Evolutionary conservation across 371 early-diverging fungal species (phyloP).

Genomic region (Mucor sp.): DNA sequence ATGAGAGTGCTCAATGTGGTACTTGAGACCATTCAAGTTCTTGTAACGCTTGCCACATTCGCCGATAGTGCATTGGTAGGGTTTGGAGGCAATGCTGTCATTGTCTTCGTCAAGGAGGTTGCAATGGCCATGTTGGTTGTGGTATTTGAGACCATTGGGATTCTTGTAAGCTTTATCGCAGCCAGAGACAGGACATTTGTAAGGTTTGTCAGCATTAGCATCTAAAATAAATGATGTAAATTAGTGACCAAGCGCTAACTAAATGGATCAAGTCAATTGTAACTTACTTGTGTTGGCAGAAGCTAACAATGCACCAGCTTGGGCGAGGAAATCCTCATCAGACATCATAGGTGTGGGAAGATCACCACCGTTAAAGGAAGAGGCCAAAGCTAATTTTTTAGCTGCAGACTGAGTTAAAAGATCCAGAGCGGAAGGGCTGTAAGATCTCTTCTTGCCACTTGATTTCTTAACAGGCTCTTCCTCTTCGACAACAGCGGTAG

Average conservation of each 20-base stretch:
- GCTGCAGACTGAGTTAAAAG: conserved; percentile 34
- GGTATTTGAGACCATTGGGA: conserved; percentile 97
- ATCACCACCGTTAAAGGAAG: conserved; percentile 11
- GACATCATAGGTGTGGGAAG: conserved; percentile 26
- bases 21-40: conserved; percentile 97
- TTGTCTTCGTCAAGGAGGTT: conserved; percentile 48
- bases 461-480: conserved; percentile 5
- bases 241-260: conserved; percentile 15
- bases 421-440: conserved; percentile 27
- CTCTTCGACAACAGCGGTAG: not conserved
- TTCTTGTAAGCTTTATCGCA: conserved; percentile 98
- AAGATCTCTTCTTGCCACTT: conserved; percentile 32
- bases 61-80: conserved; percentile 83
- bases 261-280: not conserved
- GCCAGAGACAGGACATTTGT: conserved; percentile 78
- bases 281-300: conserved; percentile 26
- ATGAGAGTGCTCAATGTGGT: conserved; percentile 91
- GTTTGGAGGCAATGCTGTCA: conserved; percentile 65
- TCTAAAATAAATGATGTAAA: not conserved
- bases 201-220: conserved; percentile 63
- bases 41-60: conserved; percentile 95
- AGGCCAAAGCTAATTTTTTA: conserved; percentile 37
- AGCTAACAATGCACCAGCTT: conserved; percentile 42
- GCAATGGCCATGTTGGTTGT: conserved; percentile 86
- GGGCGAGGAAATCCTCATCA: conserved; percentile 47